Conservation (phyloP, 1,284 basidiomycete genomes). For the Ganoderma boninense region DNA sequence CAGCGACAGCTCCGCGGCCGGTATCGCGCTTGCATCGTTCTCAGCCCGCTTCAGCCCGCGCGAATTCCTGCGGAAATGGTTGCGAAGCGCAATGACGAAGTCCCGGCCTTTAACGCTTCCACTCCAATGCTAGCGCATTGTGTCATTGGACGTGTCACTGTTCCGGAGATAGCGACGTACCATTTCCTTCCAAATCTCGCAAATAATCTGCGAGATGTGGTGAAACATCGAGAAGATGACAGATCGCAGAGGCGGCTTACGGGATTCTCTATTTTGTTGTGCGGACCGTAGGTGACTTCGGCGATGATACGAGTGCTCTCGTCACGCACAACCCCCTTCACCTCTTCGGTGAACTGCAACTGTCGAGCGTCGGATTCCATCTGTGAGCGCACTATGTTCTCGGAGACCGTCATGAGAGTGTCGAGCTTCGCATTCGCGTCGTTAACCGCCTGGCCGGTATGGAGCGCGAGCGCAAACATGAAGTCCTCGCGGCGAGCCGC, state of each 20-base stretch:
- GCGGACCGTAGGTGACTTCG: conserved; percentile 26
- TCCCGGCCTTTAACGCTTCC: conserved; percentile 9
- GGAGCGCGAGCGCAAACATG: conserved; percentile 42
- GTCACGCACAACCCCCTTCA: conserved; percentile 18
- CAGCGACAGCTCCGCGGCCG: not conserved
- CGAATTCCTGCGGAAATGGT: conserved; percentile 38
- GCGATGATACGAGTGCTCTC: conserved; percentile 32
- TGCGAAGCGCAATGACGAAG: conserved; percentile 27
- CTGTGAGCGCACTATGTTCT: conserved; percentile 32
- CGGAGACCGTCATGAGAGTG: conserved; percentile 22
- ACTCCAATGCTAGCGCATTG: conserved; percentile 6
- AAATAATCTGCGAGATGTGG: conserved; percentile 11
- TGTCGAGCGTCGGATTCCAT: conserved; percentile 37
- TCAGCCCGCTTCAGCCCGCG: too few relatives aligned
- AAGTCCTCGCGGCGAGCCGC: conserved; percentile 43
- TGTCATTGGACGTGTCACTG: not conserved
- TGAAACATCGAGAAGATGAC: not conserved
- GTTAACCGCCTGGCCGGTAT: conserved; percentile 45
- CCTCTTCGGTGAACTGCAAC: conserved; percentile 28
- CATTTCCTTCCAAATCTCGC: conserved; percentile 40
- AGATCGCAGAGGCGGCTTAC: conserved; percentile 15
- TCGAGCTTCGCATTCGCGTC: conserved; percentile 42
- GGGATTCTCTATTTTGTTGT: conserved; percentile 33
- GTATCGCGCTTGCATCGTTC: too few relatives aligned
- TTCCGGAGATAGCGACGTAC: conserved; percentile 14